Base-by-base conservation (phyloP, 2,329 filamentous ascomycete genomes). In the Ustilaginoidea virens region DNA sequence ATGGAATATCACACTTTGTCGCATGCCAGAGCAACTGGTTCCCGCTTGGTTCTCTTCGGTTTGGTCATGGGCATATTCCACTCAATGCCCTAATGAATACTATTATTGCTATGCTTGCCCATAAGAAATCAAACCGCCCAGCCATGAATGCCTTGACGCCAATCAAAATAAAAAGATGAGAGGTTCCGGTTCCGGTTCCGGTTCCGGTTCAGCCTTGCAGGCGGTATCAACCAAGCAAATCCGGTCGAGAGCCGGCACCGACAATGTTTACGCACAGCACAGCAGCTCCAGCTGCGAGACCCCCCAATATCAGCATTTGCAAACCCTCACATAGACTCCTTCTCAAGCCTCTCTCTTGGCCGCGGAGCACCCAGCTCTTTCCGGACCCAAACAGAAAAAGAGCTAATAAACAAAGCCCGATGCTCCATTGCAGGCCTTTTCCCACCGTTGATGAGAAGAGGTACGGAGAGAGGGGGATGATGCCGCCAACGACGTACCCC, bases 381-480 rank as follows among this genome's bases (percentile, higher is more conserved):
- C 52, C 54, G n/a, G 62, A 61, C 3, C 70, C 69, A 40, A 74
- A 74, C 0, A 48, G 36, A 38, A 74, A 69, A 2, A 75, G 42
- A 0, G 65, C 61, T 2, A 67, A 28, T 1, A 68, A 46, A 47
- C 71, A 74, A 4, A 72, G 48, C 1, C 46, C 52, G 7, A 68
- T 60, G 24, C 66, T 72, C 49, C 63, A 67, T 10, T 56, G 58
- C 17, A 80, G 48, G 2, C 53, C 58, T 5, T 41, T 29, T 0
- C 44, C 49, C 0, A 61, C 51, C 2, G 46, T 52, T 3, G 36
- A 25, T 11, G 55, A 47, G 30, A 74, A 65, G 33, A 77, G 66
- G 44, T 78, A 78, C 0, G 73, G 73, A 15, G 71, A 47, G 8
- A 78, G 50, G 0, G 73, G 72, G 17, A 77, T 61, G 33, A 73